Base-by-base conservation (phyloP, 148 eudicot species). In the Rhododendron mucronatum region DNA sequence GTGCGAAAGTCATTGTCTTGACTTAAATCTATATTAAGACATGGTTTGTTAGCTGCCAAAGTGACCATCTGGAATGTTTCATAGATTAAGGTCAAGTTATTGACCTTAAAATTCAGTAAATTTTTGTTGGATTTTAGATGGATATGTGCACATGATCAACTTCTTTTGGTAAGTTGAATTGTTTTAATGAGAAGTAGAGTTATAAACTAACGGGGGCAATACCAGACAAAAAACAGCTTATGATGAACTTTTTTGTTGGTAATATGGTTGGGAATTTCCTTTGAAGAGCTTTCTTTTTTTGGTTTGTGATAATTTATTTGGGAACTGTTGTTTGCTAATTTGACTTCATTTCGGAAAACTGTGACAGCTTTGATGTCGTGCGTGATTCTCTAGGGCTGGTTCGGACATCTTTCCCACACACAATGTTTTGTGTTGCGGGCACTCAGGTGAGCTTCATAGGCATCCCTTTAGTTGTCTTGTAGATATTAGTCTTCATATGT, bases 351-450 rank as follows among this genome's bases (percentile, higher is more conserved):
- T 14, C 21, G 63, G 71, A 23, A 28, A 65, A 82, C 5, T 77
- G 14, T 85, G 93, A 89, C 95, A 97, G 99, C 85, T 97, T 97
- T 80, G 99, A 97, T 84, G 84, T 97, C 65, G 82, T 97, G 81
- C 95, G 93, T 74, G 99, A 97, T 89, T 86, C 94, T 33, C 88
- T 97, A 80, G 99, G 98, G 5, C 85, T 97, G 90, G 90, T 97
- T 51, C 96, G 99, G 69, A 91, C 95, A 0, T 96, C 93, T 81
- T 97, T 97, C 88, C 99, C 99, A 5, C 99, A 97, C 85, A 97
- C 98, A 0, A 84, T 93, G 35, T 97, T 89, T 83, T 91, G 94
- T 80, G 94, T 95, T 50, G 88, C 96, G 37, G 99, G 99, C 57
- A 94, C 99, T 87, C 99, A 97, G 93, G 99, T 97, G 86, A 89